These are phyloP conservation scores for Aspergillus aculeatinus DNA, from an alignment of 2,329 filamentous ascomycete species.

Conservation along the genomic window DNA sequence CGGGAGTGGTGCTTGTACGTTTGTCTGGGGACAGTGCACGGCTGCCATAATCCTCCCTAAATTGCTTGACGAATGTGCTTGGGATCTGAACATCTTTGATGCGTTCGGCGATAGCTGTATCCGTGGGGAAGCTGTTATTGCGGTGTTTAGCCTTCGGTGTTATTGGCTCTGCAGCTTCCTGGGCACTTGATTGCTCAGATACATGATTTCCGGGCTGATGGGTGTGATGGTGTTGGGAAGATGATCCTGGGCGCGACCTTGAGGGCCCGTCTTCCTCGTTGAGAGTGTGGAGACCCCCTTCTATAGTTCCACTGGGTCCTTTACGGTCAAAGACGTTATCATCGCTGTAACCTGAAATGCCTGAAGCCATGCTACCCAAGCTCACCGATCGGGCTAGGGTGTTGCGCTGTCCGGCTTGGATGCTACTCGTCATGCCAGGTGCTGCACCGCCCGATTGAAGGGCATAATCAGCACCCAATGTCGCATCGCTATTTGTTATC, in stretches of 20 bases:
- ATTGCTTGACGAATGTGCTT: constrained; percentile 82
- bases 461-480: constrained; percentile 75
- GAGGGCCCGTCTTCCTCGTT: constrained; percentile 56
- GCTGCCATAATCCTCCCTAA: constrained; percentile 65
- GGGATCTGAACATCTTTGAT: constrained; percentile 89
- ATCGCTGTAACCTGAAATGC: constrained; percentile 57
- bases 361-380: constrained; percentile 85
- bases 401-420: constrained; percentile 33
- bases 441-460: constrained; percentile 77
- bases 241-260: constrained; percentile 40
- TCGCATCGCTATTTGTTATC: constrained; percentile 67
- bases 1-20: constrained; percentile 51
- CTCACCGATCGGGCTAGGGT: constrained; percentile 74
- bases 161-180: constrained; percentile 53
- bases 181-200: constrained; percentile 34
- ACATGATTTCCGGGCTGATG: constrained; percentile 27
- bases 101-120: constrained; percentile 84
- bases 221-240: constrained; percentile 8
- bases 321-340: constrained; percentile 46
- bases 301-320: constrained; percentile 41
- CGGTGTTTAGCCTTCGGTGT: constrained; percentile 68
- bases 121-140: constrained; percentile 67
- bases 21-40: constrained; percentile 63
- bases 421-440: constrained; percentile 44
- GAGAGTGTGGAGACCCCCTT: constrained; percentile 56